Evolutionary conservation across 2,329 filamentous ascomycete genomes (phyloP).

Genomic region (Aspergillus thermomutatus): DNA sequence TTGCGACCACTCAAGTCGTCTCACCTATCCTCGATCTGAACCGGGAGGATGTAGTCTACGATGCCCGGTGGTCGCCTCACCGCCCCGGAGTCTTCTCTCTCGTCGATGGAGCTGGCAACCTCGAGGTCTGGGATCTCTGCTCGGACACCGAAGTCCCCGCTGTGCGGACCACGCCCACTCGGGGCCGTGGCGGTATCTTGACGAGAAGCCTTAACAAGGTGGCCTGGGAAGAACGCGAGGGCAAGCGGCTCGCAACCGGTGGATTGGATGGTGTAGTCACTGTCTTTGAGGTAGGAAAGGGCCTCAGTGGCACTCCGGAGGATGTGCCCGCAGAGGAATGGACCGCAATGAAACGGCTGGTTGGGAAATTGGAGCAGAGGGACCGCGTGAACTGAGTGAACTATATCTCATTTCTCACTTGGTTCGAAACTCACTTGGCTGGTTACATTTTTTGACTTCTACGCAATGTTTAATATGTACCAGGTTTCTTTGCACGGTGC

Average conservation of each 20-base stretch:
- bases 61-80: conserved; percentile 90
- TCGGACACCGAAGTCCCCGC: conserved; percentile 90
- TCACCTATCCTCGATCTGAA: conserved; percentile 82
- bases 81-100: conserved; percentile 93
- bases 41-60: conserved; percentile 94
- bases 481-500: conserved; percentile 15
- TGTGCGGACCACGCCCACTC: conserved; percentile 70
- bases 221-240: conserved; percentile 88
- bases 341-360: conserved; percentile 85
- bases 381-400: conserved; percentile 30
- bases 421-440: conserved; percentile 1
- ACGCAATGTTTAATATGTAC: conserved; percentile 11
- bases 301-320: conserved; percentile 76
- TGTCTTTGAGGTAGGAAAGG: conserved; percentile 81
- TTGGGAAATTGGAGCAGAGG: conserved; percentile 66
- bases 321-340: conserved; percentile 83
- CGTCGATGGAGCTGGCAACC: conserved; percentile 85
- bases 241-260: conserved; percentile 80
- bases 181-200: conserved; percentile 61
- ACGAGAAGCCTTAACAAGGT: conserved; percentile 90
- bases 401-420: not conserved
- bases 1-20: conserved; percentile 51
- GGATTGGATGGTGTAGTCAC: conserved; percentile 88
- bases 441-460: conserved; percentile 1
- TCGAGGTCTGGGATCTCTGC: conserved; percentile 95